phyloP scores from a whole-genome alignment of 345 rosid genomes.

The Kandelia obovata region DNA sequence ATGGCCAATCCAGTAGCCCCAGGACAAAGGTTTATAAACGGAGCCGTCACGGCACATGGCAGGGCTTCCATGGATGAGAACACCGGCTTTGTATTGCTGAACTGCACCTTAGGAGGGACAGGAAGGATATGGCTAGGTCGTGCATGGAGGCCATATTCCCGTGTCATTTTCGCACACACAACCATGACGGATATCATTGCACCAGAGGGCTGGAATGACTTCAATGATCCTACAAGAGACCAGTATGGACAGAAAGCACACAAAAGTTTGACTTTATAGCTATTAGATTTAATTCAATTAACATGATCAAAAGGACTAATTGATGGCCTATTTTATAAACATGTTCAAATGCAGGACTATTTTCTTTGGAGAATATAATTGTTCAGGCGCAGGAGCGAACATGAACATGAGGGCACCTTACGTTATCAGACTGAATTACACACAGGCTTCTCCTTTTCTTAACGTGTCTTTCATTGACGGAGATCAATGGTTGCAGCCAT shows the following conservation, averaged over 20 bases:
- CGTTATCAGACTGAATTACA: slow-evolving; percentile 59
- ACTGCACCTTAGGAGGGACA: slow-evolving; percentile 67
- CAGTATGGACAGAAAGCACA: slow-evolving; percentile 32
- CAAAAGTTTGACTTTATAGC: neutral
- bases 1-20: slow-evolving; percentile 66
- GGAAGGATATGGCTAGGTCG: slow-evolving; percentile 91
- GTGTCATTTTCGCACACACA: slow-evolving; percentile 59
- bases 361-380: slow-evolving; percentile 71
- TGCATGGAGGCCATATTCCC: slow-evolving; percentile 85
- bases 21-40: slow-evolving; percentile 57
- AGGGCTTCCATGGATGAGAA: slow-evolving; percentile 66
- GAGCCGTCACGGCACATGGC: slow-evolving; percentile 88
- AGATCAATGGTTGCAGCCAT: slow-evolving; percentile 61
- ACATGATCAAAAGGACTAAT: neutral
- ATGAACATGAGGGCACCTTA: slow-evolving; percentile 51
- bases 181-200: slow-evolving; percentile 74
- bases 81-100: slow-evolving; percentile 64
- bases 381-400: slow-evolving; percentile 70
- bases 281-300: neutral
- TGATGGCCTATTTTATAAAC: neutral
- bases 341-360: slow-evolving; percentile 47
- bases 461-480: slow-evolving; percentile 59
- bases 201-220: slow-evolving; percentile 86
- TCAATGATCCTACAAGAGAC: slow-evolving; percentile 77
- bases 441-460: slow-evolving; percentile 54